Conservation (phyloP, 2,329 filamentous ascomycete species). For the Alternaria arborescens region DNA sequence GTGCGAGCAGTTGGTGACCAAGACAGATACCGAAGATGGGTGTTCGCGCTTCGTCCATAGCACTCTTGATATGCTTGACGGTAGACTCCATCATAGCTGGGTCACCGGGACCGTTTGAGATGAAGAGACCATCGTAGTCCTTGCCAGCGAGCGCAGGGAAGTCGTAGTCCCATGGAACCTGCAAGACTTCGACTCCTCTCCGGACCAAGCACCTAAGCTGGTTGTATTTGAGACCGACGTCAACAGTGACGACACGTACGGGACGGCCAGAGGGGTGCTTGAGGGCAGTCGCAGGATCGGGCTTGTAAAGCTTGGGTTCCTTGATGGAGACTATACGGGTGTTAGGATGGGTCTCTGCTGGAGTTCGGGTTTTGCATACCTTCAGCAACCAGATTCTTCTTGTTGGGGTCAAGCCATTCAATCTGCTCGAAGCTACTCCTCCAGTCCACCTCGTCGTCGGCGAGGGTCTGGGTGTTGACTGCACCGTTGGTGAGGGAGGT, state of each 20-base stretch:
- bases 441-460: conserved; percentile 54
- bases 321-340: conserved; percentile 80
- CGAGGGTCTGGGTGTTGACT: conserved; percentile 40
- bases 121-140: conserved; percentile 94
- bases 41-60: conserved; percentile 79
- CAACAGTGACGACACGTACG: conserved; percentile 88
- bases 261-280: conserved; percentile 88
- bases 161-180: conserved; percentile 96
- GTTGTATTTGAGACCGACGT: conserved; percentile 98
- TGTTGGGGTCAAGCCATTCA: conserved; percentile 92
- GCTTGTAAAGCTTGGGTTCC: conserved; percentile 84
- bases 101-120: conserved; percentile 97
- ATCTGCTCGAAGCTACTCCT: conserved; percentile 74
- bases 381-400: conserved; percentile 90
- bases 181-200: conserved; percentile 90
- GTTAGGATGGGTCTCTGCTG: conserved; percentile 29
- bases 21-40: conserved; percentile 97
- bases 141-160: conserved; percentile 78
- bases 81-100: conserved; percentile 84
- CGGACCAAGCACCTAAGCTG: conserved; percentile 92
- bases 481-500: conserved; percentile 51
- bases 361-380: conserved; percentile 63
- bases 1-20: conserved; percentile 90
- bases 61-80: conserved; percentile 78
- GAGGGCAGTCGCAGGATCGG: conserved; percentile 73